These are phyloP conservation scores for Schizothecium vesticola DNA, from an alignment of 495 filamentous ascomycete genomes.

Conservation along the genomic window DNA sequence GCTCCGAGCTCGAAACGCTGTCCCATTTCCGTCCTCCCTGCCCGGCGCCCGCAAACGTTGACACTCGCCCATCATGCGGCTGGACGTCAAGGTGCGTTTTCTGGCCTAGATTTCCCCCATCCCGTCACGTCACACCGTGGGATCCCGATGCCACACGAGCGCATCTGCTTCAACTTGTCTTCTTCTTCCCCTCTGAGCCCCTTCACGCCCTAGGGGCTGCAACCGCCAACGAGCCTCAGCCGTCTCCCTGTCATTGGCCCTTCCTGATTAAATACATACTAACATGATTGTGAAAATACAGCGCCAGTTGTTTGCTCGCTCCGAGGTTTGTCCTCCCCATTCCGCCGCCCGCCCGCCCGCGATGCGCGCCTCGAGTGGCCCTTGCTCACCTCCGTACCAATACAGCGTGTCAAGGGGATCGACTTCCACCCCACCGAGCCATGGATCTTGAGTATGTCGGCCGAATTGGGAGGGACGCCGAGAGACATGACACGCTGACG, in stretches of 20 bases:
- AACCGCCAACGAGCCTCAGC: constrained; percentile 1
- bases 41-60: not conserved
- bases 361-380: constrained; percentile 26
- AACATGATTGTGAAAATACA: constrained; percentile 29
- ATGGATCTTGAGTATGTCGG: constrained; percentile 74
- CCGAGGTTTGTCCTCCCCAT: constrained; percentile 51
- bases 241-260: not conserved
- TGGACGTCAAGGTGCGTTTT: constrained; percentile 80
- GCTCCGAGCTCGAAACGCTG: constrained; percentile 20
- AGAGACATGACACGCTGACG: constrained; percentile 2
- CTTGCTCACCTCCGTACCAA: constrained; percentile 26
- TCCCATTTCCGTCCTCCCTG: not conserved
- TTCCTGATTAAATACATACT: constrained; percentile 2
- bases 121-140: constrained; percentile 11
- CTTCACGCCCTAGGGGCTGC: not conserved
- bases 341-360: constrained; percentile 64
- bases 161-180: not conserved
- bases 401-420: constrained; percentile 93
- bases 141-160: constrained; percentile 10
- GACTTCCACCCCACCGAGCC: constrained; percentile 96
- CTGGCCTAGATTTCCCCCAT: constrained; percentile 1
- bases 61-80: constrained; percentile 60
- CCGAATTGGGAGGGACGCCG: not conserved
- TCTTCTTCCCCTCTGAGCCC: not conserved
- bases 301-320: constrained; percentile 35